Conservation (phyloP, 2,329 filamentous ascomycete genomes). For the Calonectria pseudoreteaudii region DNA sequence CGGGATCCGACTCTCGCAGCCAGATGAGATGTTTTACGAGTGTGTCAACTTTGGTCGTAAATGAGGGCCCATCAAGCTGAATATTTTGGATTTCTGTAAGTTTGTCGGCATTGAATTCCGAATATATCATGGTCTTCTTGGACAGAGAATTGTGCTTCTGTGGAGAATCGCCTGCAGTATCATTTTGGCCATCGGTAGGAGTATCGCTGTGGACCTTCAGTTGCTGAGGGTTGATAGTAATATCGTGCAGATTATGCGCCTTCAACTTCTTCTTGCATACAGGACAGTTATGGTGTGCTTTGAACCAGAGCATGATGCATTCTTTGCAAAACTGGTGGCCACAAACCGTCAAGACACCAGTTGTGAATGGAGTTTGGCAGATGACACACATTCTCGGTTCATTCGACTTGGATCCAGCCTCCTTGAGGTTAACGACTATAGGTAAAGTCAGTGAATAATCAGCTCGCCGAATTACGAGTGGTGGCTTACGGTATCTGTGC, state of each 20-base stretch:
- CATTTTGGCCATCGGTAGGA: slow-evolving; percentile 22
- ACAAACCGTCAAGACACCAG: slow-evolving; percentile 87
- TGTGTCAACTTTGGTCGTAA: slow-evolving; percentile 91
- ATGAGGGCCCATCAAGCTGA: slow-evolving; percentile 78
- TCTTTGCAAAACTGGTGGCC: slow-evolving; percentile 94
- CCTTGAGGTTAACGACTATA: slow-evolving; percentile 64
- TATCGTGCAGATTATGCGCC: slow-evolving; percentile 80
- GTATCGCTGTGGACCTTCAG: slow-evolving; percentile 69
- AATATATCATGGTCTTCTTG: slow-evolving; percentile 73
- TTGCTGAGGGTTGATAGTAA: slow-evolving; percentile 83
- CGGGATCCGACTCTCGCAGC: slow-evolving; percentile 85
- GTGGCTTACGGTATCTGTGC: slow-evolving; percentile 73
- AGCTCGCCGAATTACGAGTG: neutral
- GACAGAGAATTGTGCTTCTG: slow-evolving; percentile 32
- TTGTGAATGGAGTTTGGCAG: slow-evolving; percentile 80
- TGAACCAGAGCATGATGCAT: slow-evolving; percentile 85
- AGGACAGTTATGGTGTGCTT: slow-evolving; percentile 80
- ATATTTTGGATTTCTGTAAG: slow-evolving; percentile 86
- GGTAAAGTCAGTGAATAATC: slow-evolving; percentile 17
- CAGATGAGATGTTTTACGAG: slow-evolving; percentile 85
- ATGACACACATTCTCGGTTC: slow-evolving; percentile 84
- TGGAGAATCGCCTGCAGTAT: slow-evolving; percentile 19
- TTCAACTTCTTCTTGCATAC: slow-evolving; percentile 81
- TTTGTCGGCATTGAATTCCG: slow-evolving; percentile 76
- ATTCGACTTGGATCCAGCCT: slow-evolving; percentile 71